Conservation (phyloP, 2,329 filamentous ascomycete species). For the Aureobasidium sp. region DNA sequence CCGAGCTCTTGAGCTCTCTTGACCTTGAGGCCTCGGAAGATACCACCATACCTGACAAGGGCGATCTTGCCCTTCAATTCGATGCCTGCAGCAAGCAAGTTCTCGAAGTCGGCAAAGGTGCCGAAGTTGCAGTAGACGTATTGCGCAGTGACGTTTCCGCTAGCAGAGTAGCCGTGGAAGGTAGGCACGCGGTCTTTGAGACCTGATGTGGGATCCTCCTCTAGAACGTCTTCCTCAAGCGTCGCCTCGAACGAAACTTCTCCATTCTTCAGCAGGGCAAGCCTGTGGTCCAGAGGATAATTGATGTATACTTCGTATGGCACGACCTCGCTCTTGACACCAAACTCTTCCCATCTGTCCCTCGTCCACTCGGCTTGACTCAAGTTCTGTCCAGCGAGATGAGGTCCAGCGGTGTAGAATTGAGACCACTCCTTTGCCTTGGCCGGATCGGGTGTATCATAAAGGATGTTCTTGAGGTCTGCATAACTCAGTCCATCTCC, state of each 20-base stretch:
- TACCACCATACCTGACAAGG: conserved; percentile 73
- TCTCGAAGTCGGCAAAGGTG: conserved; percentile 77
- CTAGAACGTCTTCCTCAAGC: conserved; percentile 74
- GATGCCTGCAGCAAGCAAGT: conserved; percentile 67
- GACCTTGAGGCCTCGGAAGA: conserved; percentile 86
- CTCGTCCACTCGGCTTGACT: conserved; percentile 47
- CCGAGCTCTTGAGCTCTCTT: conserved; percentile 88
- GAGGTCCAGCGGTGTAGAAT: conserved; percentile 46
- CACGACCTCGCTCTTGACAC: conserved; percentile 39
- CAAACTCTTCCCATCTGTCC: conserved; percentile 44
- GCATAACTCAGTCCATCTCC: conserved; percentile 45
- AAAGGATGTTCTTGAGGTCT: conserved; percentile 49
- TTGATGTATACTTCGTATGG: conserved; percentile 48
- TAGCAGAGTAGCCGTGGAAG: conserved; percentile 93
- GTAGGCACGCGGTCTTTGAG: conserved; percentile 21
- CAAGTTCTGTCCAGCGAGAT: conserved; percentile 46
- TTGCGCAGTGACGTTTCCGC: conserved; percentile 79
- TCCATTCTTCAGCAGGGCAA: conserved; percentile 37
- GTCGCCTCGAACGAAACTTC: conserved; percentile 47
- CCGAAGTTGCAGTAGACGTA: conserved; percentile 92
- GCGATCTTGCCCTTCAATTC: conserved; percentile 79
- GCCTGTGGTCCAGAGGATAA: conserved; percentile 42
- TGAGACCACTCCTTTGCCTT: conserved; percentile 45
- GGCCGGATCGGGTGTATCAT: conserved; percentile 46
- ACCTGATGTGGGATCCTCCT: conserved; percentile 69